Evolutionary conservation across 768 basidiomycete species (phyloP).

Genomic region (Trametes coccinea): DNA sequence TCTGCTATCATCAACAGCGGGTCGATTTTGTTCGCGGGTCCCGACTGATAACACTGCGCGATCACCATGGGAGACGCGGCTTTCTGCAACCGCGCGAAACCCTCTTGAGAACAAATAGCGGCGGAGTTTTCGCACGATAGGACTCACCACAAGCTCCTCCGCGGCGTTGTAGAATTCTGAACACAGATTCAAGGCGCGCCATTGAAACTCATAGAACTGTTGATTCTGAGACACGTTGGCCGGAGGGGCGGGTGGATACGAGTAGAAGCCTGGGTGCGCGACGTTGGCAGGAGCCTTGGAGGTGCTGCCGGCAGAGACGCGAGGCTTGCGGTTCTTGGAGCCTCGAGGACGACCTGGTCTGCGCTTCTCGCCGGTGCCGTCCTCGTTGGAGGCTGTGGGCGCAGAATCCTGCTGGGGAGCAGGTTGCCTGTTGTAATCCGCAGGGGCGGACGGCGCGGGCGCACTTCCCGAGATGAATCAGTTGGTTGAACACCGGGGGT

Average conservation of each 20-base stretch:
- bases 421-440: slow-evolving; percentile 25
- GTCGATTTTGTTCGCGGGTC: slow-evolving; percentile 67
- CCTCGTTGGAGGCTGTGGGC: slow-evolving; percentile 28
- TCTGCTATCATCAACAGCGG: slow-evolving; percentile 73
- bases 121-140: not conserved
- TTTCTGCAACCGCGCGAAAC: slow-evolving; percentile 36
- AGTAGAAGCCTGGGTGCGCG: slow-evolving; percentile 42
- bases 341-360: slow-evolving; percentile 79
- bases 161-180: slow-evolving; percentile 86
- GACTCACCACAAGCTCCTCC: slow-evolving; percentile 80
- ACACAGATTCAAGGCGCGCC: slow-evolving; percentile 79
- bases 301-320: slow-evolving; percentile 33
- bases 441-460: slow-evolving; percentile 24
- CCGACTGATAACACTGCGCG: slow-evolving; percentile 79
- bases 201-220: slow-evolving; percentile 84
- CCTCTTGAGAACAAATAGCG: slow-evolving; percentile 12
- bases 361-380: slow-evolving; percentile 54
- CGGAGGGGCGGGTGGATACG: slow-evolving; percentile 45
- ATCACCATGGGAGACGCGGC: slow-evolving; percentile 68
- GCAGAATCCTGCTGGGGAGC: slow-evolving; percentile 32
- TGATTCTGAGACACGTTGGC: slow-evolving; percentile 63
- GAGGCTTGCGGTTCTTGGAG: slow-evolving; percentile 68
- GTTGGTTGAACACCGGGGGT: slow-evolving; percentile 12
- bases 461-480: slow-evolving; percentile 27
- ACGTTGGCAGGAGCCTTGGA: slow-evolving; percentile 33